phyloP scores from a whole-genome alignment of 352 stramenopile genomes.

The Aphanomyces astaci region DNA sequence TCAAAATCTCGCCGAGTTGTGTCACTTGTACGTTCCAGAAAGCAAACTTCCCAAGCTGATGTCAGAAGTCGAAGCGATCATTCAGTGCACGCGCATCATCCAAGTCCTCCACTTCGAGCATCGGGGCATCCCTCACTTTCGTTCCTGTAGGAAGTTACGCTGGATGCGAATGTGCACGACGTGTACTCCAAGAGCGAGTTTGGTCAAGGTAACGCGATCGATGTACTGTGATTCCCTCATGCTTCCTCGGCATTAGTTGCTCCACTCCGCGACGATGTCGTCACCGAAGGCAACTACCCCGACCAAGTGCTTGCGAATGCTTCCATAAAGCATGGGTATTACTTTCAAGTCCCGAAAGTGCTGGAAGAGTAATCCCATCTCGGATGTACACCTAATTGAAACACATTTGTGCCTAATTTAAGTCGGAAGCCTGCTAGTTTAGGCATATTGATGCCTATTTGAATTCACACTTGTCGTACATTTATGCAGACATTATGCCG shows the following conservation, averaged over 20 bases:
- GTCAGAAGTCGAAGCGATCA: slow-evolving; percentile 78
- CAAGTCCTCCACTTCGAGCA: slow-evolving; percentile 30
- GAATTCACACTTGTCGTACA: no score
- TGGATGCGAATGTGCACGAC: slow-evolving; percentile 76
- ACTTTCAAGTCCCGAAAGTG: slow-evolving; percentile 83
- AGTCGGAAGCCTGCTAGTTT: no score
- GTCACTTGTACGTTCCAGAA: slow-evolving; percentile 70
- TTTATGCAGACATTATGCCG: neutral
- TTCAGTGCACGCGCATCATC: slow-evolving; percentile 82
- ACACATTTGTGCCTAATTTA: no score
- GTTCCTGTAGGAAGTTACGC: slow-evolving; percentile 37
- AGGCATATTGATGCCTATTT: no score
- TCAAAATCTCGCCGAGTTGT: slow-evolving; percentile 69
- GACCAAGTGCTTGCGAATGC: slow-evolving; percentile 73
- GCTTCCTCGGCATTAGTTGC: no score
- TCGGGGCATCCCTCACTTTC: neutral
- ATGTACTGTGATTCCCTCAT: no score
- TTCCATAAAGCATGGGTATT: slow-evolving; percentile 65
- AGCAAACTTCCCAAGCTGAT: slow-evolving; percentile 59
- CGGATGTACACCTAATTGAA: neutral
- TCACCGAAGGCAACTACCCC: slow-evolving; percentile 61
- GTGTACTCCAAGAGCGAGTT: slow-evolving; percentile 62
- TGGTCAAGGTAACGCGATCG: slow-evolving; percentile 43
- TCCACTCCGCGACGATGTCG: slow-evolving; percentile 61
- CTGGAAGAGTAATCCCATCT: slow-evolving; percentile 51